Evolutionary conservation across 495 filamentous ascomycete species (phyloP).

Genomic region (Trichoderma orchidacearum): DNA sequence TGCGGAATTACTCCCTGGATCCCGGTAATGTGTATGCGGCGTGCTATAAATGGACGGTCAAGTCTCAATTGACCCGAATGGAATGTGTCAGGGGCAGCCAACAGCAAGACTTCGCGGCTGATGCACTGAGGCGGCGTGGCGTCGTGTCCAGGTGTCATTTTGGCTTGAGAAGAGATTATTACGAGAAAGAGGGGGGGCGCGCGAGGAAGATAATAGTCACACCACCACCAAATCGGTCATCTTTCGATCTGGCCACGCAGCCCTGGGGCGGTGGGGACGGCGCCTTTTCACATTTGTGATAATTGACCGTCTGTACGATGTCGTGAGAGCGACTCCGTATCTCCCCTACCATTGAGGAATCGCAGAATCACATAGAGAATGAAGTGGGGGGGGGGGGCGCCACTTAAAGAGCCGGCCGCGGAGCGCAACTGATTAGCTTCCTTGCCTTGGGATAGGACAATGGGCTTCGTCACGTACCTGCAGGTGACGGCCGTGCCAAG

Average conservation of each 20-base stretch:
- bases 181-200: neutral
- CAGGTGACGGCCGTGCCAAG: neutral
- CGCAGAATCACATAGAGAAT: too few species aligned
- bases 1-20: neutral
- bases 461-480: neutral
- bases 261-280: neutral
- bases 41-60: neutral
- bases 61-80: neutral
- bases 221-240: neutral
- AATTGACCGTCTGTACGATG: neutral
- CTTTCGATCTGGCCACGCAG: slow-evolving; percentile 1
- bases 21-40: neutral
- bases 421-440: too few species aligned
- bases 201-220: neutral
- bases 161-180: neutral
- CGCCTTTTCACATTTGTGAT: neutral
- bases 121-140: neutral
- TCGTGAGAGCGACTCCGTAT: too few species aligned
- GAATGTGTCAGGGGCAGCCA: neutral
- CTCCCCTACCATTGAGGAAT: too few species aligned
- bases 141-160: neutral
- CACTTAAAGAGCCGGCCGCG: too few species aligned
- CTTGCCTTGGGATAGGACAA: neutral
- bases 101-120: neutral
- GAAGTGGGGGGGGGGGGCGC: too few species aligned